Evolutionary conservation across 148 eudicot genomes (phyloP).

Genomic region (Arctostaphylos glauca): DNA sequence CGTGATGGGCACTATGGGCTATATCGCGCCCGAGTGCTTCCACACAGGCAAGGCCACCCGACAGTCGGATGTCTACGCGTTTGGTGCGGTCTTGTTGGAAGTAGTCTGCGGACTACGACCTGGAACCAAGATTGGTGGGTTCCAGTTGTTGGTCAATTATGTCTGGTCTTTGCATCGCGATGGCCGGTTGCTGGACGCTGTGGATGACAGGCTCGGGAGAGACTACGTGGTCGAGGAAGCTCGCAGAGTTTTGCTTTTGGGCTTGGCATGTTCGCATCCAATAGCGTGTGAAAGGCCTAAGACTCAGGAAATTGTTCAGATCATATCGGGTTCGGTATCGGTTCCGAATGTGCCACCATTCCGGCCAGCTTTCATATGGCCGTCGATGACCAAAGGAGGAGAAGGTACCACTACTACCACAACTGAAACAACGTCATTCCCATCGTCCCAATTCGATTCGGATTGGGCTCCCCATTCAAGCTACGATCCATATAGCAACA

Average conservation of each 20-base stretch:
- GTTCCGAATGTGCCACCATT: constrained; percentile 60
- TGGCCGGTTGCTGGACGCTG: constrained; percentile 46
- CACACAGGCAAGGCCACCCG: constrained; percentile 75
- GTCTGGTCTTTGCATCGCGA: constrained; percentile 79
- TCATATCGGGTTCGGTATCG: constrained; percentile 48
- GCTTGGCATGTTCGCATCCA: constrained; percentile 76
- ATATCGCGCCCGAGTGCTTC: constrained; percentile 91
- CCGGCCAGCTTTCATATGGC: constrained; percentile 82
- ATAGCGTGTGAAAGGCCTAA: constrained; percentile 56
- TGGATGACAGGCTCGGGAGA: constrained; percentile 47
- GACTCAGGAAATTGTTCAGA: constrained; percentile 49
- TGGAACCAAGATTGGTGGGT: constrained; percentile 43
- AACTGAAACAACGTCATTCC: constrained; percentile 21
- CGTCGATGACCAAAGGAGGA: constrained; percentile 32
- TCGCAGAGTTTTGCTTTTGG: constrained; percentile 51
- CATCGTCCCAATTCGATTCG: constrained; percentile 24
- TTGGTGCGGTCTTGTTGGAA: constrained; percentile 67
- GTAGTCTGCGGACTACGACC: constrained; percentile 65
- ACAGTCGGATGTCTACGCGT: constrained; percentile 69
- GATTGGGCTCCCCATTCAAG: constrained; percentile 31
- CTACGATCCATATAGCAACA: constrained; percentile 18
- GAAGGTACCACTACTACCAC: constrained; percentile 32
- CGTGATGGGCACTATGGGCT: constrained; percentile 71
- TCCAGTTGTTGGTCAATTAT: constrained; percentile 56
- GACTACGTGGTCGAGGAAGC: constrained; percentile 57